Base-by-base conservation (phyloP, 192 early-diverging fungal genomes). In the Pilobolus umbonatus region DNA sequence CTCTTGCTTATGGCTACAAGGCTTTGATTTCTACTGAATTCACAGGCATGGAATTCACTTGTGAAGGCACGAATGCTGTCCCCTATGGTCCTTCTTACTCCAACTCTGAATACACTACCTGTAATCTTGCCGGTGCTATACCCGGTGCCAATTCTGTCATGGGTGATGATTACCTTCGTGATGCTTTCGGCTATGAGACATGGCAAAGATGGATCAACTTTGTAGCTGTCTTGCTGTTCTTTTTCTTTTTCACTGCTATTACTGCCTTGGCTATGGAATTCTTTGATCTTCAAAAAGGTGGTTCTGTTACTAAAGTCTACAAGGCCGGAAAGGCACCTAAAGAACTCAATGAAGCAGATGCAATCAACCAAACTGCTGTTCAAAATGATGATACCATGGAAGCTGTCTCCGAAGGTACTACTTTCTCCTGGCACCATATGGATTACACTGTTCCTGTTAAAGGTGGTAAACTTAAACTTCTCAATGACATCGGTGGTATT, bases 1-100 rank as follows among this genome's bases (percentile, higher is more conserved):
- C 85, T 17, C 70, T 88, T 45, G 79, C 80, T 0, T 91, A 88
- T 60, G 85, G 83, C 17, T 83, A 82, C 69, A 80, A 80, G 62
- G 79, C 82, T 22, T 72, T 91, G 24, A 67, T 88, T 69, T 74
- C 75, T 42, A 91, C 88, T 62, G 88, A 90, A 72, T 84, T 87
- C 22, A 64, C 58, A 22, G 63, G 63, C 6, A 58, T 45, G 53
- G 34, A 67, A 3, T 61, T 67, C 36, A 38, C 39, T 25, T 69
- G 67, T 26, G 61, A 54, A 30, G 67, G 59, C 12, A 15, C 48
- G 24, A 61, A 57, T 39, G 55, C 57, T 31, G 64, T 83, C 30
- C 82, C 82, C 15, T 71, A 46, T 52, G 85, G 80, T 15, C 69
- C 76, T 8, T 64, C 52, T 8, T 82, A 82, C 45, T 65, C 64